Evolutionary conservation across 192 early-diverging fungal species (phyloP), one percentile per base, ranked within the genome.

Genomic region (Endogone sp.): DNA sequence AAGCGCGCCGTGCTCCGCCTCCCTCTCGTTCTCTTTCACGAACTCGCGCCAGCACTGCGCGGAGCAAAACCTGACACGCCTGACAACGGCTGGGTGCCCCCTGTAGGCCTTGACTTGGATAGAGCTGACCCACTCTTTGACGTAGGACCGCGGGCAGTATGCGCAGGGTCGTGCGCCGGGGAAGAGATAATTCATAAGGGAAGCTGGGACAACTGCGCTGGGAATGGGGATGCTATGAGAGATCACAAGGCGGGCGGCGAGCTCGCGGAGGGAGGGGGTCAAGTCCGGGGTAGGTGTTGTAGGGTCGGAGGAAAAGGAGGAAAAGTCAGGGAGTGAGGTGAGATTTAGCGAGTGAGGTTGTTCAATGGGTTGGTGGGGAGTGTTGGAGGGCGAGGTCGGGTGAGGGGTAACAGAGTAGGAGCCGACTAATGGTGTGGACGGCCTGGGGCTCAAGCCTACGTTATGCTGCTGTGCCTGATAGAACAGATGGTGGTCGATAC

Each of bases 51-150:
- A 85, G 56, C 81, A 85, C 9, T 62, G 25, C 2, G 71, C 66
- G 0, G 81, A 82, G 23, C 83, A 85, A 62, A 81, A 85, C 16
- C 83, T 74, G 1, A 85, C 79, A 54, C 81, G 71, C 49, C 81
- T 71, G 11, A 80, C 83, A 9, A 85, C 81, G 0, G 81, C 81
- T 6, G 83, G 83, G 71, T 85, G 81, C 0, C 83, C 83, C 3
- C 70, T 62, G 59, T 79, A 85, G 30, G 76, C 77, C 61, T 85
- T 82, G 28, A 85, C 81, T 16, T 82, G 74, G 2, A 85, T 78
- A 56, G 81, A 82, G 10, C 79, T 79, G 4, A 85, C 67, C 83
- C 83, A 85, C 66, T 85, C 83, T 20, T 85, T 82, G 25, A 82
- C 77, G 74, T 80, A 85, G 0, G 83, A 73, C 29, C 64, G 54